Evolutionary conservation across 2,329 filamentous ascomycete species (phyloP).

Genomic region (Epichloe hybrida): DNA sequence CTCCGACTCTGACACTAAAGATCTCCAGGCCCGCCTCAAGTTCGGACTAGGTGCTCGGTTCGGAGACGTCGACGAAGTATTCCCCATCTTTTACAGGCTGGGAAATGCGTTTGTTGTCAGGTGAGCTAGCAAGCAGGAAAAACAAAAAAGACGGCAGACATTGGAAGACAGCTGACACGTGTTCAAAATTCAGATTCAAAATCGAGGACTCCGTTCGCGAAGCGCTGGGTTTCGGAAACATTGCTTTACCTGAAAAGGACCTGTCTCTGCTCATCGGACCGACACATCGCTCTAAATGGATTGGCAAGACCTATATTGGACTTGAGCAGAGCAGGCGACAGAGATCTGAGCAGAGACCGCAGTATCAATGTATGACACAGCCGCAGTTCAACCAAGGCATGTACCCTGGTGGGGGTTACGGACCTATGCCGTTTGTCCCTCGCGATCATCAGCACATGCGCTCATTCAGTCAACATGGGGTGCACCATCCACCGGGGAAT

Average conservation of each 20-base stretch:
- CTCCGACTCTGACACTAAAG: constrained; percentile 4
- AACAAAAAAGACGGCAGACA: not conserved
- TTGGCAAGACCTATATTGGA: constrained; percentile 2
- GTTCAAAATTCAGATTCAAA: constrained; percentile 11
- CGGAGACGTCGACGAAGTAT: constrained; percentile 19
- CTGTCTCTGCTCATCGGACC: constrained; percentile 16
- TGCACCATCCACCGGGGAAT: not conserved
- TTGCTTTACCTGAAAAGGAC: constrained; percentile 13
- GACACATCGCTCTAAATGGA: constrained; percentile 20
- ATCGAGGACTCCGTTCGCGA: constrained; percentile 13
- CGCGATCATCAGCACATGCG: constrained; percentile 1
- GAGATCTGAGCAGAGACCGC: not conserved
- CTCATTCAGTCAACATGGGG: not conserved
- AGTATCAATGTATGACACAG: not conserved
- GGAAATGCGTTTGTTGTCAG: constrained; percentile 15
- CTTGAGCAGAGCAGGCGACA: not conserved
- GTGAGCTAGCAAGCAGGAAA: constrained; percentile 10
- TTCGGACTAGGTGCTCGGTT: constrained; percentile 15
- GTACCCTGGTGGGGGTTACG: not conserved
- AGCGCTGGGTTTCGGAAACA: constrained; percentile 13
- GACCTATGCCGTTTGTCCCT: not conserved
- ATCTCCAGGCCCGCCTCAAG: constrained; percentile 18
- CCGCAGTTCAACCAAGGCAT: not conserved
- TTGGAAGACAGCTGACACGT: not conserved
- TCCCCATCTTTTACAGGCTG: not conserved